Evolutionary conservation across 2,329 filamentous ascomycete genomes (phyloP), one percentile per base, ranked within the genome.

Genomic region (Pezicula carpinea): DNA sequence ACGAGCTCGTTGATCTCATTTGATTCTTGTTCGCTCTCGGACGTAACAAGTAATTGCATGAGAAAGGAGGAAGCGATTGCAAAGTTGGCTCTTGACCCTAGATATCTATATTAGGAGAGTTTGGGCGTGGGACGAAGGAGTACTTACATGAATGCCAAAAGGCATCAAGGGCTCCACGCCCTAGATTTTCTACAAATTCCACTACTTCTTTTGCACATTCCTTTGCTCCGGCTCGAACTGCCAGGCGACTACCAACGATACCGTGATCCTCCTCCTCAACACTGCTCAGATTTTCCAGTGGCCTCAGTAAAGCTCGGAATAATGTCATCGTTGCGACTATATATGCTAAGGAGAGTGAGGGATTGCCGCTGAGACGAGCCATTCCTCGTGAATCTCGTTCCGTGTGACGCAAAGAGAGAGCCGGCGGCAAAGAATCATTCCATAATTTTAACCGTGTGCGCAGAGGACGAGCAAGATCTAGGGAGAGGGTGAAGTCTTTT

Each of bases 321-420:
- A 66, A 53, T 5, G 60, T 65, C 61, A 66, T 66, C 6, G 60
- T 61, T 6, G 63, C 62, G 10, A 66, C 59, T 7, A 66, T 62
- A 32, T 65, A 65, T 1, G 61, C 60, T 18, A 66, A 45, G n/a
- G 57, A 57, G 1, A 66, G 52, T 5, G 61, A 62, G 3, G 59
- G 55, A 36, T 64, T 64, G 2, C 61, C 62, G 19, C 58, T 60
- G 0, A 64, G 49, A 41, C 55, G 45, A 19, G 53, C 44, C 45
- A 56, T 52, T 13, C 58, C 56, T 36, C 52, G 34, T 10, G 51
- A 55, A 29, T 61, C 59, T 3, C 51, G 39, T 8, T 61, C 55
- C 8, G 52, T 39, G 13, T 58, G 56, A 11, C 55, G 52, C 10
- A 57, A 46, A 11, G 52, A 50, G 1, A 61, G 47, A 3, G 53